These are phyloP conservation scores for Boletus subluridellus DNA, from an alignment of 1,284 basidiomycete species.

Conservation along the genomic window DNA sequence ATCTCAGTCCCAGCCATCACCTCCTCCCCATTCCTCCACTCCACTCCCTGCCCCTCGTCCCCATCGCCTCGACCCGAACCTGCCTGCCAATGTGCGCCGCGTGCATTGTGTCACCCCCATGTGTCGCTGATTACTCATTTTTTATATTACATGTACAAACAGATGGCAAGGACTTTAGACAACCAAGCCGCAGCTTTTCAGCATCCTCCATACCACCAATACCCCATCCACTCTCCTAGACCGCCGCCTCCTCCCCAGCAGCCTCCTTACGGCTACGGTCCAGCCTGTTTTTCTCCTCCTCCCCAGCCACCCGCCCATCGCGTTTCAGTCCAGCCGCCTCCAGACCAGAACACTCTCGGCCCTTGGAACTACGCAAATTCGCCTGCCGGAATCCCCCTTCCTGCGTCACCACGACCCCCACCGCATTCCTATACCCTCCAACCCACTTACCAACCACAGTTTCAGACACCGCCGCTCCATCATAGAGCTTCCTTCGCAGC, in stretches of 20 bases:
- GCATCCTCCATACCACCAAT: slow-evolving; percentile 18
- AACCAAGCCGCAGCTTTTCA: slow-evolving; percentile 36
- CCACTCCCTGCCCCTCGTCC: slow-evolving; percentile 69
- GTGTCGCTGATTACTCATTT: slow-evolving; percentile 16
- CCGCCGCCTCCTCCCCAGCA: slow-evolving; percentile 22
- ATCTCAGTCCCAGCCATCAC: slow-evolving; percentile 18
- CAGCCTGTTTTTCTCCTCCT: slow-evolving; percentile 7
- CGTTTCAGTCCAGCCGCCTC: slow-evolving; percentile 18
- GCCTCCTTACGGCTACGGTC: slow-evolving; percentile 11
- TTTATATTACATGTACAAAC: slow-evolving; percentile 27
- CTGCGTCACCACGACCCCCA: slow-evolving; percentile 25
- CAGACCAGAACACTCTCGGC: slow-evolving; percentile 13
- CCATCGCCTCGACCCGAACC: slow-evolving; percentile 55
- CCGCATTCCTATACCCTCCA: slow-evolving; percentile 17
- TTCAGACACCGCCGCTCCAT: slow-evolving; percentile 21
- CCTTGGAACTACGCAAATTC: slow-evolving; percentile 13
- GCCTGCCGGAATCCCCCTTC: slow-evolving; percentile 19
- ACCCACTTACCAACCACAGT: slow-evolving; percentile 17
- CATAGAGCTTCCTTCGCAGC: slow-evolving; percentile 23
- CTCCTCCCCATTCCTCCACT: slow-evolving; percentile 32
- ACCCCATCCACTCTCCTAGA: slow-evolving; percentile 24
- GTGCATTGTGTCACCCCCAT: slow-evolving; percentile 11
- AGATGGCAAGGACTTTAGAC: slow-evolving; percentile 67
- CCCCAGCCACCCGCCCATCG: slow-evolving; percentile 11
- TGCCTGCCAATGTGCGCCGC: slow-evolving; percentile 58